Conservation (phyloP, 148 eudicot genomes). For the Silene uniflora region DNA sequence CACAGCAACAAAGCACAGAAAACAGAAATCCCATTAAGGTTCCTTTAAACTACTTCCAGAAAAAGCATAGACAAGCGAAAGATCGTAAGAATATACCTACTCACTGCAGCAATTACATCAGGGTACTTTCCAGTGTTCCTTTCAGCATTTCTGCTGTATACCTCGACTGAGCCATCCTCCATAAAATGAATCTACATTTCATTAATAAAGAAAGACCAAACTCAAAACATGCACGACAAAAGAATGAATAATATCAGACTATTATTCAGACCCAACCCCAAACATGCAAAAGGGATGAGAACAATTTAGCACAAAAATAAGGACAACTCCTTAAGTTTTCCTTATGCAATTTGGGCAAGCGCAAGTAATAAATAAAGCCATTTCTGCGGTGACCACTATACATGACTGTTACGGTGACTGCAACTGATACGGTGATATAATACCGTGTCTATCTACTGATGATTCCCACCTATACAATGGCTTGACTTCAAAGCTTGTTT, state of each 20-base stretch:
- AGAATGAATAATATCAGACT: neutral
- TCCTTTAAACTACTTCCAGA: neutral
- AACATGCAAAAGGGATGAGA: neutral
- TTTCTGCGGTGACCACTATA: neutral
- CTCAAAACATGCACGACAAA: neutral
- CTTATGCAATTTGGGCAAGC: neutral
- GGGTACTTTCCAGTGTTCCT: conserved; percentile 89
- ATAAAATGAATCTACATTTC: conserved; percentile 66
- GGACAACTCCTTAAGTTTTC: neutral
- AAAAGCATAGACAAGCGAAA: neutral
- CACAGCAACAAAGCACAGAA: neutral
- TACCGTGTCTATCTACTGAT: too few relatives aligned
- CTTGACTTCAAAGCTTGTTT: too few relatives aligned
- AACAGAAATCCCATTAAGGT: neutral
- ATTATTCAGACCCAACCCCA: too few relatives aligned
- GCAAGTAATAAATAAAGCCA: neutral
- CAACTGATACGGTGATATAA: neutral
- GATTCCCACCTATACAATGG: too few relatives aligned
- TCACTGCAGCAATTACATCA: conserved; percentile 64
- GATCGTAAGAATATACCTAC: conserved; percentile 40
- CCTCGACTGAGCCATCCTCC: conserved; percentile 89
- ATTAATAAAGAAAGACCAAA: conserved; percentile 7
- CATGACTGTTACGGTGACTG: neutral
- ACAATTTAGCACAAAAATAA: neutral
- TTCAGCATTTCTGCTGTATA: conserved; percentile 96